phyloP scores from a whole-genome alignment of 2,329 filamentous ascomycete species.

The Cladosporium sp. region DNA sequence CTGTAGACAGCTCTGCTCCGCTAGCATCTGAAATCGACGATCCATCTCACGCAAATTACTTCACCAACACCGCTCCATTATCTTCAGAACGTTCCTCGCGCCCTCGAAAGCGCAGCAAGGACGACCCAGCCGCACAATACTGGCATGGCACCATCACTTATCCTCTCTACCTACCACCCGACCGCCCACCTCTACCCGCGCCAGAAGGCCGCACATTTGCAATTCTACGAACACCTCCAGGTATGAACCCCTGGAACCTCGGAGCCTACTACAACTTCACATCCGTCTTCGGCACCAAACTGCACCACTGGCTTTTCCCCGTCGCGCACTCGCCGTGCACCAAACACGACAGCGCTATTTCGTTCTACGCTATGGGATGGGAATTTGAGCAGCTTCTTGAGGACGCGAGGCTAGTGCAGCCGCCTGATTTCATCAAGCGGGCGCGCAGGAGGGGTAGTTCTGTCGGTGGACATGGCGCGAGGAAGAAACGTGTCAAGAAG shows the following conservation, averaged over 20 bases:
- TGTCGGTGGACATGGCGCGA: neutral
- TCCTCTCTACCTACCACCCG: constrained; percentile 42
- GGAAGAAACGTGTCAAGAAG: constrained; percentile 19
- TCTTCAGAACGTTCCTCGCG: constrained; percentile 35
- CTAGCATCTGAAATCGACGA: constrained; percentile 33
- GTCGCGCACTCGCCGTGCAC: constrained; percentile 69
- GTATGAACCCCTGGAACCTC: constrained; percentile 83
- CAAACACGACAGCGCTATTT: constrained; percentile 46
- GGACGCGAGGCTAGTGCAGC: constrained; percentile 27
- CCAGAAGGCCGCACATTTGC: constrained; percentile 61
- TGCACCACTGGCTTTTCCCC: constrained; percentile 77
- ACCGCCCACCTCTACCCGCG: constrained; percentile 32
- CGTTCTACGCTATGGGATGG: constrained; percentile 32
- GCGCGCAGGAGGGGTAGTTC: constrained; percentile 2
- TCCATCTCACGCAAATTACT: constrained; percentile 29
- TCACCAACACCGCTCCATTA: constrained; percentile 25
- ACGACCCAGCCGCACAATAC: constrained; percentile 13
- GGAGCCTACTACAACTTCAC: constrained; percentile 67
- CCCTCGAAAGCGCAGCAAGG: constrained; percentile 7
- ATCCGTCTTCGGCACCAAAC: constrained; percentile 69
- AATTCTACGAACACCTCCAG: constrained; percentile 66
- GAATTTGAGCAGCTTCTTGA: constrained; percentile 31
- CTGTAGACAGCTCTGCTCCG: constrained; percentile 22
- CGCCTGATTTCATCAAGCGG: constrained; percentile 10
- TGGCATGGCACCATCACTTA: constrained; percentile 53